Evolutionary conservation across 805 yeast genomes (phyloP).

Genomic region (Saccharomyces paradoxus): DNA sequence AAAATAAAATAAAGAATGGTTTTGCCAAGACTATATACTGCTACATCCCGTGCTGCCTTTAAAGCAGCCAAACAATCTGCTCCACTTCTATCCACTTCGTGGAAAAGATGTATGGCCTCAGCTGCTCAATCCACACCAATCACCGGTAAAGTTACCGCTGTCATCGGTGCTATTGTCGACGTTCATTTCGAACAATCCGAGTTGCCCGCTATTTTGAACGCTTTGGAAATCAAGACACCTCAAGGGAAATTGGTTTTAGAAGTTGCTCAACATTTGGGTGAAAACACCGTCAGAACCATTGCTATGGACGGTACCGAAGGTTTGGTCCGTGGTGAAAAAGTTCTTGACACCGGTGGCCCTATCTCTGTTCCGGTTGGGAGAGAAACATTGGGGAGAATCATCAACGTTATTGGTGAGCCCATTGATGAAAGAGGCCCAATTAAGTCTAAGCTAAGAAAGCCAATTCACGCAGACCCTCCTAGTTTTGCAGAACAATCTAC

Average conservation of each 20-base stretch:
- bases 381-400: constrained; percentile 97
- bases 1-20: constrained; percentile 30
- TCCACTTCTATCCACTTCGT: constrained; percentile 51
- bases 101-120: constrained; percentile 24
- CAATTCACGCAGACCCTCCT: constrained; percentile 99
- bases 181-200: constrained; percentile 97
- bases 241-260: constrained; percentile 83
- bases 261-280: constrained; percentile 99
- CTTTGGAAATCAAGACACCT: constrained; percentile 78
- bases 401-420: constrained; percentile 98
- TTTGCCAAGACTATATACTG: constrained; percentile 51
- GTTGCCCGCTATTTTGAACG: constrained; percentile 95
- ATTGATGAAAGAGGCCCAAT: constrained; percentile 99
- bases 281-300: constrained; percentile 99
- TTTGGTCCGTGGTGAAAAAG: constrained; percentile 93
- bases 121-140: constrained; percentile 51
- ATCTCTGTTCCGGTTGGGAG: constrained; percentile 98
- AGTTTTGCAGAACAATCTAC: constrained; percentile 94
- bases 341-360: constrained; percentile 94
- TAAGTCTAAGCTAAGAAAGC: constrained; percentile 84
- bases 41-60: constrained; percentile 76
- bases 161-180: constrained; percentile 98
- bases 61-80: constrained; percentile 82
- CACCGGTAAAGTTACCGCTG: constrained; percentile 89
- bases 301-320: constrained; percentile 99